Conservation (phyloP, 352 stramenopile species). For the Phytopythium oedochilum region DNA sequence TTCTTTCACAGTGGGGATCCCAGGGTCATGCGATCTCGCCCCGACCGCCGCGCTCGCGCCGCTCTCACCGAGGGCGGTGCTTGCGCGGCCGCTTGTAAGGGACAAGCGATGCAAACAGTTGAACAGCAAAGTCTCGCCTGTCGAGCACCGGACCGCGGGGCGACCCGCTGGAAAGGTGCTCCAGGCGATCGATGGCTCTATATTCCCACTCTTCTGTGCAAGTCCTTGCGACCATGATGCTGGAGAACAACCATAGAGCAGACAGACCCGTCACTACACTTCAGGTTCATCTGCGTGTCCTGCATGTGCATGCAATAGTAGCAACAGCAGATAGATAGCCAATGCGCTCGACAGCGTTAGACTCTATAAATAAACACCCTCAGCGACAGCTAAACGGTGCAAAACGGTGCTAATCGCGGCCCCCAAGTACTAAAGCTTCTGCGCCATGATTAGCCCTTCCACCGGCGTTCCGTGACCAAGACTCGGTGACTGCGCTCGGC, state of each 20-base stretch:
- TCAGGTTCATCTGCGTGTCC: slow-evolving; percentile 2
- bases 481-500: no score
- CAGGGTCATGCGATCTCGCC: slow-evolving; percentile 78
- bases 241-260: slow-evolving; percentile 90
- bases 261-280: slow-evolving; percentile 25
- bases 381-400: no score
- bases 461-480: no score
- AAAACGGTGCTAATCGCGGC: no score
- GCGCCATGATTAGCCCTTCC: no score
- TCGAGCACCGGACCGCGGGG: slow-evolving; percentile 80
- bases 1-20: slow-evolving; percentile 86
- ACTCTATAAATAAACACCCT: no score
- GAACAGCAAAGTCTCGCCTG: slow-evolving; percentile 85
- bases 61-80: slow-evolving; percentile 8
- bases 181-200: slow-evolving; percentile 87
- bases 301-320: slow-evolving; percentile 1
- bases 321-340: no score
- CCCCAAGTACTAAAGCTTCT: no score
- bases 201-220: slow-evolving; percentile 91
- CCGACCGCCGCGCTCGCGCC: slow-evolving; percentile 36
- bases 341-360: no score
- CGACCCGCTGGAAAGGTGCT: slow-evolving; percentile 67
- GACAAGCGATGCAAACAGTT: slow-evolving; percentile 90
- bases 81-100: slow-evolving; percentile 61
- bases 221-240: slow-evolving; percentile 85